Base-by-base conservation (phyloP, 2,329 filamentous ascomycete species). In the Paraconiothyrium sp. region DNA sequence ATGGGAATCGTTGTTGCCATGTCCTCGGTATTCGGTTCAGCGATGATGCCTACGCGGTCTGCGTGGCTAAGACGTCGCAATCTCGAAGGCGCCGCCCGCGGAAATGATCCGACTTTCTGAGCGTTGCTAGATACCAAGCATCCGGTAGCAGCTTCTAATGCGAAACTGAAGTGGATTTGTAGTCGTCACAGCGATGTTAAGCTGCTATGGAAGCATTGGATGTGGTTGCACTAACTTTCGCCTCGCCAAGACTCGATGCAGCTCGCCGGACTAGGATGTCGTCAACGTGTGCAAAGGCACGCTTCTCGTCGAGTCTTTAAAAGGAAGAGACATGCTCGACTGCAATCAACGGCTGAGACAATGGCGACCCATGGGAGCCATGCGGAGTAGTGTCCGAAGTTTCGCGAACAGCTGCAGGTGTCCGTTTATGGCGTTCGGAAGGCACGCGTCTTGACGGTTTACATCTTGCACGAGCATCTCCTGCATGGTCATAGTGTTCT, bases 321-420 rank as follows among this genome's bases (percentile, higher is more conserved):
- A 43, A 50, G 16, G 50, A 47, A 58, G 35, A 54, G 49, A 58
- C 52, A 39, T 32, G 39, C 20, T 61, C 52, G 61, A 64, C 58
- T 57, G 51, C 59, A 52, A 72, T 71, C 63, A 51, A 52, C 66
- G 65, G 62, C 58, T 68, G 68, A 72, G 60, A 69, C 65, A 65
- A 43, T 4, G 63, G 64, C 59, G 58, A 55, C 60, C 54, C 66
- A 57, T 39, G 24, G 50, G 22, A 51, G 44, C 50, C 46, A 39
- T 46, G 30, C 13, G 24, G 43, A 37, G 44, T 20, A 44, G 51
- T 30, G 61, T 49, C 55, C 54, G 58, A 57, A 59, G 57, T 46
- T 37, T 44, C 16, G 34, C 22, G 41, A 44, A 30, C 37, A 59
- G 58, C 65, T 71, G 70, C 66, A 62, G 56, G 49, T 48, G 60